phyloP scores from a whole-genome alignment of 2,329 filamentous ascomycete species.

The Dendrostoma leiphaemia region DNA sequence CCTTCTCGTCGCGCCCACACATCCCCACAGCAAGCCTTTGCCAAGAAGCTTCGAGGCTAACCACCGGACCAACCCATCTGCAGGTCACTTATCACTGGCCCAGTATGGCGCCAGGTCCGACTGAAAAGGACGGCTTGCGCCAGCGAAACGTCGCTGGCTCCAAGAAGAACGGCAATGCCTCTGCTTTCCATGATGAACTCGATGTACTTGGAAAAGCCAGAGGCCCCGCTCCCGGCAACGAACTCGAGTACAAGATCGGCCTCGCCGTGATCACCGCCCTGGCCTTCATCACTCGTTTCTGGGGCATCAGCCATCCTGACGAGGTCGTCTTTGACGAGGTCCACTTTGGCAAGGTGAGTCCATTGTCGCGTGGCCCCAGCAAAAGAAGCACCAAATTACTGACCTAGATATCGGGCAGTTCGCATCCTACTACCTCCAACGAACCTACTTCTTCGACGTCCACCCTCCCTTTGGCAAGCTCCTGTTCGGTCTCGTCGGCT shows the following conservation, averaged over 20 bases:
- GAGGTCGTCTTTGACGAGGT: conserved; percentile 99
- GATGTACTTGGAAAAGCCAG: conserved; percentile 48
- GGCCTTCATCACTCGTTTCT: conserved; percentile 91
- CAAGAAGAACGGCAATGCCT: conserved; percentile 49
- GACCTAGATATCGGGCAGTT: conserved; percentile 46
- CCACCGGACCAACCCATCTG: background rate
- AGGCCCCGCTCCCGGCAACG: conserved; percentile 46
- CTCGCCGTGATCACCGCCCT: conserved; percentile 74
- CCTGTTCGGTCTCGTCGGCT: conserved; percentile 93
- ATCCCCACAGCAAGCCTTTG: background rate
- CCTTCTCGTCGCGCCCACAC: background rate
- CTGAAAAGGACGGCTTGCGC: conserved; percentile 58
- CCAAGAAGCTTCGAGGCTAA: background rate
- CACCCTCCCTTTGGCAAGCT: conserved; percentile 98
- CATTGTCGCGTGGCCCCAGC: conserved; percentile 3
- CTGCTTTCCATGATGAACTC: conserved; percentile 43
- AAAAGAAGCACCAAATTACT: background rate
- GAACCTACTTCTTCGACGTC: conserved; percentile 99
- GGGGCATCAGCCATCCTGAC: conserved; percentile 90
- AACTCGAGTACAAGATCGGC: conserved; percentile 82
- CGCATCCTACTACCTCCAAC: conserved; percentile 82
- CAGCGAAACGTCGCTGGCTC: conserved; percentile 52
- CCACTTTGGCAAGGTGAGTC: conserved; percentile 93
- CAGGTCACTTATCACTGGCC: conserved; percentile 11
- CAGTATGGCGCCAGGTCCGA: conserved; percentile 47